Evolutionary conservation across 2,329 filamentous ascomycete species (phyloP), one percentile per base, ranked within the genome.

Genomic region (Paecilomyces sp.): DNA sequence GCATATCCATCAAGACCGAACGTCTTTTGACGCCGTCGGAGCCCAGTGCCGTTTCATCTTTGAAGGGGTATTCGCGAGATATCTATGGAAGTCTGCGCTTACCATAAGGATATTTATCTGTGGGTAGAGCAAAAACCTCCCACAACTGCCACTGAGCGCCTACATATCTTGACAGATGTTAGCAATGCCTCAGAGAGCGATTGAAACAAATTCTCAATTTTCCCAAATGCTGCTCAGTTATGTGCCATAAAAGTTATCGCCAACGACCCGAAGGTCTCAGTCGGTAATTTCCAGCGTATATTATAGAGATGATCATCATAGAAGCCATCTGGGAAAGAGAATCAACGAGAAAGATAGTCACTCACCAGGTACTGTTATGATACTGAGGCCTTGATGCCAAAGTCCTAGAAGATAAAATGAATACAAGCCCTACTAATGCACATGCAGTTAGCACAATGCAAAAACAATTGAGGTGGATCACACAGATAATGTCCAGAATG

Each of bases 271-370:
- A 79, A 76, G 80, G 80, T 82, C 84, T 95, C 89, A 86, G 91
- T 87, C 91, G 91, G 91, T 95, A 95, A 95, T 88, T 94, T 93
- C 90, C 90, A 92, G 91, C 90, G 82, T 89, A 86, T 84, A 84
- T 78, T 71, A 69, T 72, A 70, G 68, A 74, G 74, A 71, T 80
- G 82, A 83, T 88, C 88, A 91, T 88, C 85, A 47, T 18, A 18
- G 15, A 47, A 47, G 41, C n/a, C 41, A 85, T 77, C 62, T 62
- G 62, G 56, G 59, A 66, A 57, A 63, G 22, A 63, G 77, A 18
- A 67, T 65, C 36, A 74, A 74, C 61, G 75, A 74, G 54, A 62
- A 62, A 66, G 59, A 70, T 59, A 41, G 31, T 53, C 47, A 67
- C 72, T 65, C 65, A 75, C 73, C 66, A 63, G 62, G 18, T n/a